phyloP scores from a whole-genome alignment of 2,329 filamentous ascomycete genomes.

The Cadophora luteo-olivacea region DNA sequence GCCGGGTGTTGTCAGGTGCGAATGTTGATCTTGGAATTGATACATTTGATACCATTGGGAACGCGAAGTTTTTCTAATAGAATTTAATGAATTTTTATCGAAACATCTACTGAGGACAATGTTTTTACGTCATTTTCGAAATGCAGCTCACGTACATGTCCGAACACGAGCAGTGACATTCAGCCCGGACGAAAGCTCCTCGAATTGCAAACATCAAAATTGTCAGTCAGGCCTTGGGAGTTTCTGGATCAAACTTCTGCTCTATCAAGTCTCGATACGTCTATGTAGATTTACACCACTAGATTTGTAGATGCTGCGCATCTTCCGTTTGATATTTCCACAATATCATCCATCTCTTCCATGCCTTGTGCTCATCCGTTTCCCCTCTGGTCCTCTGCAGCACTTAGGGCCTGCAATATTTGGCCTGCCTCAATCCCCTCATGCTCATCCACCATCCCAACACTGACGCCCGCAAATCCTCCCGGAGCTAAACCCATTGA shows the following conservation, averaged over 20 bases:
- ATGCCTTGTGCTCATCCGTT: slow-evolving; percentile 11
- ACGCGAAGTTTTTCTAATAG: too few relatives aligned
- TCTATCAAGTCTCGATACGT: background rate
- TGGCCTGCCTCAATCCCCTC: slow-evolving; percentile 44
- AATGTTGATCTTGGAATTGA: background rate
- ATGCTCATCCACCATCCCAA: slow-evolving; percentile 33
- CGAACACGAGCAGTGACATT: background rate
- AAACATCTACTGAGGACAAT: background rate
- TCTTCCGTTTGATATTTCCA: too few relatives aligned
- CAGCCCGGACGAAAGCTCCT: background rate
- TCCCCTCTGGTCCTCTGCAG: slow-evolving; percentile 36
- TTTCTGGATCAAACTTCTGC: too few relatives aligned
- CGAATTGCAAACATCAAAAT: too few relatives aligned
- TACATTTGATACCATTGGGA: background rate
- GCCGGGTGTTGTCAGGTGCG: background rate
- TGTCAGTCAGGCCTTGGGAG: too few relatives aligned
- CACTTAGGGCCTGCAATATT: slow-evolving; percentile 43
- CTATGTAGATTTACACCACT: background rate
- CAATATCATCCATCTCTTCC: background rate
- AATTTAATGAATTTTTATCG: background rate
- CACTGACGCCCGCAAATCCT: slow-evolving; percentile 17
- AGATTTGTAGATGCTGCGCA: background rate
- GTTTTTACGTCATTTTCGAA: background rate
- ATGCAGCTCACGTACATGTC: background rate
- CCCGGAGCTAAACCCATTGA: slow-evolving; percentile 16